These are phyloP conservation scores for Casuarina equisetifolia DNA, from an alignment of 306 rosid species.

Conservation along the genomic window DNA sequence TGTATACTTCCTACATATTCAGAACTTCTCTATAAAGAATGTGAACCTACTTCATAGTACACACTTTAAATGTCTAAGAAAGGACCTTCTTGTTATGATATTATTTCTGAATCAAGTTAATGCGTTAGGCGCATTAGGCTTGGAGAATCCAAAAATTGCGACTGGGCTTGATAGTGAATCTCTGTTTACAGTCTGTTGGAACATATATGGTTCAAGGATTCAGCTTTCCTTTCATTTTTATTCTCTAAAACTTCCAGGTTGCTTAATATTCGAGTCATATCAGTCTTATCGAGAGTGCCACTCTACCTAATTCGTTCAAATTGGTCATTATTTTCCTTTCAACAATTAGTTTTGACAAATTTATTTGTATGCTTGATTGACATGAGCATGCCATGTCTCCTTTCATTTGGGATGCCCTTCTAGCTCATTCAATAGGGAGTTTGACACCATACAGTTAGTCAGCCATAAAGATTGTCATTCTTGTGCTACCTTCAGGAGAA, in stretches of 20 bases:
- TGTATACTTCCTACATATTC: not conserved
- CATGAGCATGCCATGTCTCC: not conserved
- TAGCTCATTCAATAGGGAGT: not conserved
- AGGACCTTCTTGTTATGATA: not conserved
- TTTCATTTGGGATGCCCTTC: not conserved
- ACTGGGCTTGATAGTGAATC: not conserved
- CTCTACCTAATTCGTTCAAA: not conserved
- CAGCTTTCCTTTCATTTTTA: not conserved
- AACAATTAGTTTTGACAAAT: not conserved
- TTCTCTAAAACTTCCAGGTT: not conserved
- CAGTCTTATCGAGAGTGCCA: not conserved
- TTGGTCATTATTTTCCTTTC: not conserved
- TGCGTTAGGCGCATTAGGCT: not conserved
- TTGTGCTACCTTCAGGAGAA: not conserved
- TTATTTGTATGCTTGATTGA: not conserved
- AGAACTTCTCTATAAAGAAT: not conserved
- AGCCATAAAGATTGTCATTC: not conserved
- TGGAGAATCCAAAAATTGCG: not conserved
- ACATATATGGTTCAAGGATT: not conserved
- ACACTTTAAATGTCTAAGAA: not conserved
- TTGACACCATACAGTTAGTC: not conserved
- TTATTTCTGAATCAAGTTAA: not conserved
- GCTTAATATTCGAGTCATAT: not conserved
- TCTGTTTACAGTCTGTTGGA: not conserved
- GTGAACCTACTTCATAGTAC: not conserved